These are phyloP conservation scores for Rhizopogon vinicolor DNA, from an alignment of 768 basidiomycete genomes.

Conservation along the genomic window DNA sequence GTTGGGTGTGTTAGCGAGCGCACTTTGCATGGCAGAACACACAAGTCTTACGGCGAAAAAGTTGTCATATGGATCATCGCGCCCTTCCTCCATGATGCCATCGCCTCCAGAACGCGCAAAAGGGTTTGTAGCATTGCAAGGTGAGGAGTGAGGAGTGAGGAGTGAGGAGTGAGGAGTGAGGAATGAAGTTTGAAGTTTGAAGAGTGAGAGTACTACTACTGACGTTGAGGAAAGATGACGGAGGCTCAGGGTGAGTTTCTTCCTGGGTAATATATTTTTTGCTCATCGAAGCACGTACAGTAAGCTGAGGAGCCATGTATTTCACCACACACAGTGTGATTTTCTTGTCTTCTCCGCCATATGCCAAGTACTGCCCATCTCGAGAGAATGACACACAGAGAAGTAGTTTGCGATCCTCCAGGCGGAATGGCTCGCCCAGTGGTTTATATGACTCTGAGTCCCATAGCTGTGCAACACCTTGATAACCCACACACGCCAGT, in stretches of 20 bases:
- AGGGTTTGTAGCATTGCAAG: background rate
- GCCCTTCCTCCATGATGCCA: too few species aligned
- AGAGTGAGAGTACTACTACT: background rate
- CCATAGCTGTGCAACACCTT: background rate
- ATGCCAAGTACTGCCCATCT: background rate
- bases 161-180: too few species aligned
- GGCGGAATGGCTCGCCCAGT: background rate
- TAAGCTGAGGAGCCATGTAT: background rate
- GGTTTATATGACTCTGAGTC: background rate
- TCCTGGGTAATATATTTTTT: background rate
- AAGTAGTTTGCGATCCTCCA: too few species aligned
- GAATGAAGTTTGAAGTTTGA: too few species aligned
- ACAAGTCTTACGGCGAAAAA: too few species aligned
- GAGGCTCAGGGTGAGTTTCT: background rate
- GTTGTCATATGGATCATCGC: too few species aligned
- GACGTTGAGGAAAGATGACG: background rate
- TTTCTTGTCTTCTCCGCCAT: background rate
- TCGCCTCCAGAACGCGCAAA: too few species aligned
- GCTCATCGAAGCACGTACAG: too few species aligned
- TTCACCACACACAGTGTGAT: background rate
- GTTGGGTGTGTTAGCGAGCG: background rate
- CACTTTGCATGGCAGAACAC: background rate
- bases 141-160: background rate
- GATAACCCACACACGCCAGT: background rate
- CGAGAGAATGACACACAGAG: background rate